phyloP scores from a whole-genome alignment of 108 stramenopile species.

The Pseudonitzschia pungens region DNA sequence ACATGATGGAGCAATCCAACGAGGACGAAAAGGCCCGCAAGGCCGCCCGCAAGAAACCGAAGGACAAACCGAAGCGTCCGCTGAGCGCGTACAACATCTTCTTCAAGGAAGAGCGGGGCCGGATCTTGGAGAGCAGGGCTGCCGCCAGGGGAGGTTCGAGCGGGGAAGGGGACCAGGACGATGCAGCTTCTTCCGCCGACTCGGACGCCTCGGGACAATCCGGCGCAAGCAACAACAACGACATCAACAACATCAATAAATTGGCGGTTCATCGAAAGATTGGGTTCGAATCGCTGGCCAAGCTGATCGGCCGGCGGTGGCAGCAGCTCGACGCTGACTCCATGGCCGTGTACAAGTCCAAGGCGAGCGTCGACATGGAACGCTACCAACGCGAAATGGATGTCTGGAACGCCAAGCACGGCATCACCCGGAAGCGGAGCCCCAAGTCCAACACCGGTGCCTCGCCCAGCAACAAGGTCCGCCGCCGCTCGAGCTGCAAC shows the following conservation, averaged over 20 bases:
- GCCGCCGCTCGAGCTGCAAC: neutral
- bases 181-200: neutral
- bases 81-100: constrained; percentile 56
- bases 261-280: constrained; percentile 74
- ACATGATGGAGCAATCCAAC: constrained; percentile 15
- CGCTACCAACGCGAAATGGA: constrained; percentile 78
- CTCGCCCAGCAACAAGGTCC: neutral
- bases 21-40: constrained; percentile 24
- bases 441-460: neutral
- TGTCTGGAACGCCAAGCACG: constrained; percentile 40
- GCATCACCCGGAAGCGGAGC: neutral
- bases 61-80: constrained; percentile 65
- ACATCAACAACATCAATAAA: neutral
- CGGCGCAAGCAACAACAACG: neutral
- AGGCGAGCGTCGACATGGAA: constrained; percentile 64
- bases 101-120: constrained; percentile 28
- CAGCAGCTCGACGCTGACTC: constrained; percentile 45
- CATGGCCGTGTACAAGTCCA: constrained; percentile 58
- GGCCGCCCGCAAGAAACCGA: constrained; percentile 33
- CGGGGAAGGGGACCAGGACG: neutral
- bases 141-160: too few relatives aligned
- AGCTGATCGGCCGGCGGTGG: constrained; percentile 70
- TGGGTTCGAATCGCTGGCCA: constrained; percentile 75
- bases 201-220: neutral
- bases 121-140: constrained; percentile 15